These are phyloP conservation scores for Lecanicillium sp. DNA, from an alignment of 2,329 filamentous ascomycete genomes.

Conservation along the genomic window DNA sequence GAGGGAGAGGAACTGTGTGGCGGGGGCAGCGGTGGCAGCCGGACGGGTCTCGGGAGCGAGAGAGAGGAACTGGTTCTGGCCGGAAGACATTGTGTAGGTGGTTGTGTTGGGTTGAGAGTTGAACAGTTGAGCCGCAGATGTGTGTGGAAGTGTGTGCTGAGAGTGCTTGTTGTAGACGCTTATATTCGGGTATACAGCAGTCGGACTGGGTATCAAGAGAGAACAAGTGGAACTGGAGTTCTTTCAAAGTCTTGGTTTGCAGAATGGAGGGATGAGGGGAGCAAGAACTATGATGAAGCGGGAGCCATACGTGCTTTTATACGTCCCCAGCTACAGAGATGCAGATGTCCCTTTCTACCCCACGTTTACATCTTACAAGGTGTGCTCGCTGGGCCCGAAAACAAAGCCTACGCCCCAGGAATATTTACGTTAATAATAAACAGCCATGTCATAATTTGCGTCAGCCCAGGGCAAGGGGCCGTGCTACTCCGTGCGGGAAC, in stretches of 20 bases:
- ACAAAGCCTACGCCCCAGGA: background rate
- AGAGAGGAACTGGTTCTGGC: conserved; percentile 9
- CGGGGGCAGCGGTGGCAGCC: background rate
- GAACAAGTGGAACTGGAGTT: background rate
- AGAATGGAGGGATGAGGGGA: background rate
- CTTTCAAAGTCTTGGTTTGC: background rate
- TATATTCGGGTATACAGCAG: too few relatives aligned
- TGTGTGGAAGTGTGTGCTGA: background rate
- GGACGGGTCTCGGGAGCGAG: conserved; percentile 8
- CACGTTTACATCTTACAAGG: background rate
- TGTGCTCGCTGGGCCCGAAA: background rate
- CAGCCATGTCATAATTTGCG: background rate
- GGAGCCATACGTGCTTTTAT: conserved; percentile 7
- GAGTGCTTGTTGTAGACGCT: background rate
- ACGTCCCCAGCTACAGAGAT: background rate
- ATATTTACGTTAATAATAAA: background rate
- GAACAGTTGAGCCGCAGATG: too few relatives aligned
- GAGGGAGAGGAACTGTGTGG: conserved; percentile 45
- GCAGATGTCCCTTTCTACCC: background rate
- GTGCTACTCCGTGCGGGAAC: conserved; percentile 2
- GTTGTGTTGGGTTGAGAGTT: too few relatives aligned
- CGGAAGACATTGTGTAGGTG: conserved; percentile 5
- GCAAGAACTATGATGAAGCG: background rate
- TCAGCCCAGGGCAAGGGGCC: conserved; percentile 10
- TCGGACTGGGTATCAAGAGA: background rate